Base-by-base conservation (phyloP, 2,329 filamentous ascomycete genomes). In the Colletotrichum nymphaeae region DNA sequence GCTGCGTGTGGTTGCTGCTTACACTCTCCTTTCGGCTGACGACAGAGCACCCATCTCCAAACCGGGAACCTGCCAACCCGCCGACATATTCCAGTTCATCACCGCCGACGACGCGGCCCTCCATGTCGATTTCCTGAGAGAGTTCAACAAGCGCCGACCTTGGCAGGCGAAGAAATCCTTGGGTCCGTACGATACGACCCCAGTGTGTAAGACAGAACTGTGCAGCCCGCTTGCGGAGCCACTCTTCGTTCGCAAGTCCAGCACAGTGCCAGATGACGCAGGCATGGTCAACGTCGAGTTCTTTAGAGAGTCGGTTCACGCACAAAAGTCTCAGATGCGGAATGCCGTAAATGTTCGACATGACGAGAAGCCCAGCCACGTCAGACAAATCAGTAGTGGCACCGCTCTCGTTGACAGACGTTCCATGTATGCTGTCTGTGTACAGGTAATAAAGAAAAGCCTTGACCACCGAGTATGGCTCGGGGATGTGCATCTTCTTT, bases 301-400 rank as follows among this genome's bases (percentile, higher is more conserved):
- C 97, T 74, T 94, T 93, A 69, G 94, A 93, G 4, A 99, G 88
- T 9, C 97, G 91, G 80, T 98, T 96, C 67, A 98, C 94, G 81
- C 96, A 98, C 1, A 98, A 88, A 8, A 98, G 89, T 24, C 96
- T 93, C 28, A 99, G 90, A 77, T 97, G 95, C 1, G 95, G 95
- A 85, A 99, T 97, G 80, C 98, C 96, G 84, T 99, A 99, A 59
- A 98, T 94, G 81, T 98, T 98, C 56, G 95, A 95, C 94, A 99
- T 97, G 76, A 99, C 96, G 3, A 99, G 89, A 82, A 99, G 91
- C 9, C 97, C 96, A 0, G 97, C 96, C 16, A 98, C 95, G 77
- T 98, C 95, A 35, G 92, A 91, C 24, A 98, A 90, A 62, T 93
- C 89, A 0, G 90, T 90, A 84, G 97, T 94, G 46, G 95, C 93